Conservation (phyloP, 2,329 filamentous ascomycete species). For the Trichoderma atrobrunneum region DNA sequence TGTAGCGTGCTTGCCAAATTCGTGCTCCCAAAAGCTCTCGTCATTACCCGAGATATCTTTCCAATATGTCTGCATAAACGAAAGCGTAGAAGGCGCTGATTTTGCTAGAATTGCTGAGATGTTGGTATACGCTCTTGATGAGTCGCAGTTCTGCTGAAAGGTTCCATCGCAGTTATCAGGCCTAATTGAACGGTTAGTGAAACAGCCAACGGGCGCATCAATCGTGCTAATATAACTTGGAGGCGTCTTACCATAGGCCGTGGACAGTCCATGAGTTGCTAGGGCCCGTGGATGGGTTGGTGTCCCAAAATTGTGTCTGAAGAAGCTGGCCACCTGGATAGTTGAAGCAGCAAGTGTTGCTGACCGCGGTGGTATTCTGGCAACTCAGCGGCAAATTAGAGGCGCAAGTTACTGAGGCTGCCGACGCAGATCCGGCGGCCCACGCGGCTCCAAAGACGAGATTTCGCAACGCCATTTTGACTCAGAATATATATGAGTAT, state of each 20-base stretch:
- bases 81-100: slow-evolving; percentile 52
- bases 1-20: slow-evolving; percentile 72
- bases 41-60: slow-evolving; percentile 64
- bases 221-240: neutral
- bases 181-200: neutral
- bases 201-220: neutral
- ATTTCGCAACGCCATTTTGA: neutral
- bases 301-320: slow-evolving; percentile 77
- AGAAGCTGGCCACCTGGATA: slow-evolving; percentile 66
- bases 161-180: slow-evolving; percentile 68
- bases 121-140: slow-evolving; percentile 58
- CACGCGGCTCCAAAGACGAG: neutral
- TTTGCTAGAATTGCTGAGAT: slow-evolving; percentile 61
- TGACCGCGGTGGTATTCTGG: slow-evolving; percentile 56
- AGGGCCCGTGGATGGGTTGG: slow-evolving; percentile 61
- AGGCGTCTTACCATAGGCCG: slow-evolving; percentile 54
- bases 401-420: neutral
- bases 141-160: slow-evolving; percentile 65
- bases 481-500: neutral
- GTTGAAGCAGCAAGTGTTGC: slow-evolving; percentile 69
- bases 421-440: neutral
- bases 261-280: slow-evolving; percentile 69
- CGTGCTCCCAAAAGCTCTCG: slow-evolving; percentile 68
- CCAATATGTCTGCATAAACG: slow-evolving; percentile 70
- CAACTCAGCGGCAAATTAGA: slow-evolving; percentile 52